A percentile compares a stretch with the other conserved stretches of the same genome.
Evolutionary conservation across 1,284 basidiomycete species (phyloP).

Genomic region (Thecaphora thlaspeos): DNA sequence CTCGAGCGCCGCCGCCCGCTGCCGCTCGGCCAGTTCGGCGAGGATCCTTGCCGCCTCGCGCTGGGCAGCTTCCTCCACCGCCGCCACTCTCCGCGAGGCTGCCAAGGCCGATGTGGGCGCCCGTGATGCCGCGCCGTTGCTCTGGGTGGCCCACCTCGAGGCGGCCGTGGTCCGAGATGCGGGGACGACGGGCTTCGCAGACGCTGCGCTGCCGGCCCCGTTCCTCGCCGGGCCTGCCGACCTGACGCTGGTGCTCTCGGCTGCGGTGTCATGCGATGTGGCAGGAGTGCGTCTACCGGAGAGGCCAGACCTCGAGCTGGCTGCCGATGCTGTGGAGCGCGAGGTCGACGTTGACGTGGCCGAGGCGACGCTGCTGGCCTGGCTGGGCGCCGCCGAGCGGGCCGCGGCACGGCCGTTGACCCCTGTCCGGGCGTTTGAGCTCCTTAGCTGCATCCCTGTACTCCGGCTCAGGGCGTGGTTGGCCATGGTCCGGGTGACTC

Average conservation of each 20-base stretch:
- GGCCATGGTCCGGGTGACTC: neutral
- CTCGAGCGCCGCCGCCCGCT: conserved; percentile 1
- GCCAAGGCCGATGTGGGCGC: neutral
- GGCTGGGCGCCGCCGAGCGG: conserved; percentile 18
- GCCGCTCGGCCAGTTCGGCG: neutral
- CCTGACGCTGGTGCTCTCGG: neutral
- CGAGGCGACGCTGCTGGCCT: conserved; percentile 16
- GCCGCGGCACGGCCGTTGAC: neutral
- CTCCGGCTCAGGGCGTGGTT: neutral
- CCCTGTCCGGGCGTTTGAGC: neutral
- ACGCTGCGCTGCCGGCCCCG: neutral
- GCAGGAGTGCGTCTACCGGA: neutral
- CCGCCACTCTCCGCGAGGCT: neutral
- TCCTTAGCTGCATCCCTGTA: neutral
- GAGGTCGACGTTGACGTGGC: neutral
- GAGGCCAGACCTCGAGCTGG: neutral
- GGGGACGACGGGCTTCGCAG: neutral
- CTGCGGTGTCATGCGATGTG: neutral
- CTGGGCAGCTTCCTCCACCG: neutral
- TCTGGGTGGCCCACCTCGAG: neutral
- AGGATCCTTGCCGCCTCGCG: neutral
- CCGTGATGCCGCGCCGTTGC: neutral
- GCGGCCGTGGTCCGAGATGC: neutral
- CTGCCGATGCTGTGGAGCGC: neutral
- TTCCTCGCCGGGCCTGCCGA: neutral